Conservation (phyloP, 2,329 filamentous ascomycete genomes). For the Claviceps sp. region DNA sequence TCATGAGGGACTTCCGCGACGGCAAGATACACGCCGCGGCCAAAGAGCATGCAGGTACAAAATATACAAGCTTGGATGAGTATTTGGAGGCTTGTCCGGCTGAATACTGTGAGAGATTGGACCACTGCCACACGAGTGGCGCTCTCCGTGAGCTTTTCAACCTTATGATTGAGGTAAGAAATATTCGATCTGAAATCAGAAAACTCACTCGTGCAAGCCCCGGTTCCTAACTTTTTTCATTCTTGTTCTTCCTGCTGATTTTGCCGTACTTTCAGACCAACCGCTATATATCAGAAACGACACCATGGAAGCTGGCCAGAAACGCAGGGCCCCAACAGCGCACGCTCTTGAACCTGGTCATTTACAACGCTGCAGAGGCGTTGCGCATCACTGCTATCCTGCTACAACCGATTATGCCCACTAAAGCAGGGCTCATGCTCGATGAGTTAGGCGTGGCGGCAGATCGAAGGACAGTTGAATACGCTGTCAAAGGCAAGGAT, state of each 20-base stretch:
- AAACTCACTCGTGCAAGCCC: background rate
- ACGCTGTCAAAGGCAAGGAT: conserved; percentile 52
- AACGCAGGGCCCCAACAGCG: conserved; percentile 19
- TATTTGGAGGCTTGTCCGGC: conserved; percentile 10
- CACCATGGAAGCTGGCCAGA: conserved; percentile 53
- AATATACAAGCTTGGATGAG: conserved; percentile 15
- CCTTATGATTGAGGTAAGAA: conserved; percentile 42
- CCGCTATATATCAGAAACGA: conserved; percentile 39
- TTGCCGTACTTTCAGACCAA: conserved; percentile 19
- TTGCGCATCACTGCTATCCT: conserved; percentile 71
- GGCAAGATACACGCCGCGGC: conserved; percentile 12
- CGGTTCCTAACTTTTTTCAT: background rate
- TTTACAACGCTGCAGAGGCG: conserved; percentile 64
- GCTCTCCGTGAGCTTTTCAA: conserved; percentile 55
- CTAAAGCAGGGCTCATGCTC: conserved; percentile 57
- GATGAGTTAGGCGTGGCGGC: conserved; percentile 62
- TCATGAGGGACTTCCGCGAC: conserved; percentile 28
- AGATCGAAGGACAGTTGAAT: conserved; percentile 47
- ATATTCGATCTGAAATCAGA: no score
- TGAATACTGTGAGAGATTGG: conserved; percentile 42
- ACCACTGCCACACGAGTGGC: conserved; percentile 45
- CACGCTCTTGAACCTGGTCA: conserved; percentile 37
- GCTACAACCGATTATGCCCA: conserved; percentile 82
- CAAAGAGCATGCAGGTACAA: background rate
- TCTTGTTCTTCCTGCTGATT: background rate